phyloP scores from a whole-genome alignment of 2,329 filamentous ascomycete species.

The Aureobasidium leucospermi region DNA sequence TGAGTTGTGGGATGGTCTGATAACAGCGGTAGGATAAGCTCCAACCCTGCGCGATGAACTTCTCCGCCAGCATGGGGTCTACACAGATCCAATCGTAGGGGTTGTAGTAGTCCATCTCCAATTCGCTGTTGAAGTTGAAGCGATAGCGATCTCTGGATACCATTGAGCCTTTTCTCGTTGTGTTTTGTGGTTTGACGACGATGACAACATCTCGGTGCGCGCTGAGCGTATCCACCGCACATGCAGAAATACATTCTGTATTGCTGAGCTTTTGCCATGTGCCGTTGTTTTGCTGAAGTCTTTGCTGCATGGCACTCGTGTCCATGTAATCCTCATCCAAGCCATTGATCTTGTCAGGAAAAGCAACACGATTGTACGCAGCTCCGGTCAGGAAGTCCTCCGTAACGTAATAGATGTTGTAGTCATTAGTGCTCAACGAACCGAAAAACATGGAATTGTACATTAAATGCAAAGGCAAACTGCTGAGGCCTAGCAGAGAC shows the following conservation, averaged over 20 bases:
- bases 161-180: neutral
- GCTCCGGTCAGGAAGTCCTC: neutral
- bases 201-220: neutral
- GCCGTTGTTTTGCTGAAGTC: neutral
- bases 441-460: neutral
- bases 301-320: neutral
- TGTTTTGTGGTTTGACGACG: neutral
- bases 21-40: too few relatives aligned
- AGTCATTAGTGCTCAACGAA: neutral
- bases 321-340: neutral
- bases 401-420: neutral
- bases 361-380: neutral
- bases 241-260: neutral
- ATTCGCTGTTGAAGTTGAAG: neutral
- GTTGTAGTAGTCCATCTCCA: neutral
- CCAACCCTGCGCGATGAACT: neutral
- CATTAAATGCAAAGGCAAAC: neutral
- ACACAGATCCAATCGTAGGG: neutral
- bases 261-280: neutral
- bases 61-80: neutral
- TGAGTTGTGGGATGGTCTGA: neutral
- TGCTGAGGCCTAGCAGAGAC: too few relatives aligned
- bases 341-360: neutral
- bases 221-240: neutral
- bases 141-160: neutral